Conservation (phyloP, 2,329 filamentous ascomycete species). For the Onygena corvina region DNA sequence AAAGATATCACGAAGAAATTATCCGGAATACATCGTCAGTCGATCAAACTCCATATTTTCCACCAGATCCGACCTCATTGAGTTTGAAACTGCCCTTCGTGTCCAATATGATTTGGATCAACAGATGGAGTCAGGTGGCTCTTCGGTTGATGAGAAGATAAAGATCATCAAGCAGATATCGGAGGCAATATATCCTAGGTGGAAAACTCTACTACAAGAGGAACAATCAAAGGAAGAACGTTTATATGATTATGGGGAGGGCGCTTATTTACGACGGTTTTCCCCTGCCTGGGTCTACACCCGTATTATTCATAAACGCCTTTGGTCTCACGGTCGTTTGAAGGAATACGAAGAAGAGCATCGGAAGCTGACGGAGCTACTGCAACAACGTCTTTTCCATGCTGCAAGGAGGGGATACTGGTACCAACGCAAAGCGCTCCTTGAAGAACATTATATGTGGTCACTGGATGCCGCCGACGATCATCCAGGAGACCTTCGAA, state of each 20-base stretch:
- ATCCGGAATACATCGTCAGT: slow-evolving; percentile 80
- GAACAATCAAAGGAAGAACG: slow-evolving; percentile 66
- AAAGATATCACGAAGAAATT: slow-evolving; percentile 75
- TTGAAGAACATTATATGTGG: slow-evolving; percentile 94
- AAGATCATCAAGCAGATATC: slow-evolving; percentile 60
- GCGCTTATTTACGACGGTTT: slow-evolving; percentile 77
- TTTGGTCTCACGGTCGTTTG: slow-evolving; percentile 64
- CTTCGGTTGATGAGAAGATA: slow-evolving; percentile 52
- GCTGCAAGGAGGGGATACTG: slow-evolving; percentile 71
- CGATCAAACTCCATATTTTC: slow-evolving; percentile 80
- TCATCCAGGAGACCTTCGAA: slow-evolving; percentile 49
- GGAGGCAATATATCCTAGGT: slow-evolving; percentile 65
- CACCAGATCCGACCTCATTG: slow-evolving; percentile 60
- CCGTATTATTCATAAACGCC: slow-evolving; percentile 78
- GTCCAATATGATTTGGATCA: slow-evolving; percentile 71
- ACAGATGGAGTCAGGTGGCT: slow-evolving; percentile 67
- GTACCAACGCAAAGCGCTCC: slow-evolving; percentile 88
- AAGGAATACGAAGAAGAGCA: slow-evolving; percentile 73
- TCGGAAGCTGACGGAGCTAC: slow-evolving; percentile 57
- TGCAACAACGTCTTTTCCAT: slow-evolving; percentile 74
- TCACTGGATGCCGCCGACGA: slow-evolving; percentile 41
- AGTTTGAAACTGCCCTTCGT: slow-evolving; percentile 78
- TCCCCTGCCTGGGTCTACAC: slow-evolving; percentile 90
- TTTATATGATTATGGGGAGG: slow-evolving; percentile 70
- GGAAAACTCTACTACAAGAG: slow-evolving; percentile 59